Conservation (phyloP, 768 basidiomycete species). For the Leucocoprinus leucothites region DNA sequence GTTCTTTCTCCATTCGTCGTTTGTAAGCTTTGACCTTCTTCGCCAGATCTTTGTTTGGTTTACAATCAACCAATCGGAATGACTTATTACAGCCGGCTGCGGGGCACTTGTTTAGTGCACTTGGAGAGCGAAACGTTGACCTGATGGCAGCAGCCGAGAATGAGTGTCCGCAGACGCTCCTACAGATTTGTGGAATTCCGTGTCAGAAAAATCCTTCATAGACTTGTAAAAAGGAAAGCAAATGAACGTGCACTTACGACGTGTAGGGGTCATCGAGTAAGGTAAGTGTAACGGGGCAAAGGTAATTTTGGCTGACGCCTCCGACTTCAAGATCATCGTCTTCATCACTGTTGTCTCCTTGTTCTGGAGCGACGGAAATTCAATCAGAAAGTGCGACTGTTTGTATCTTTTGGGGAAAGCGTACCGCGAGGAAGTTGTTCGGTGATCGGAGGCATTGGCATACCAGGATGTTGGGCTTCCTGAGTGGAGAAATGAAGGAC, state of each 20-base stretch:
- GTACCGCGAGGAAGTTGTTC: constrained; percentile 70
- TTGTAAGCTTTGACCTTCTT: constrained; percentile 58
- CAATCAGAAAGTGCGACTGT: not conserved
- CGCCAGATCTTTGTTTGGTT: constrained; percentile 53
- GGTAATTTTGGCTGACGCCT: constrained; percentile 78
- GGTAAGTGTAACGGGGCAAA: constrained; percentile 76
- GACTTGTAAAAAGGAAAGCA: not conserved
- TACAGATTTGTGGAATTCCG: constrained; percentile 25
- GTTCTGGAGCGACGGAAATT: constrained; percentile 45
- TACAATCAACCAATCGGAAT: constrained; percentile 49
- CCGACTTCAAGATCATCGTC: constrained; percentile 91
- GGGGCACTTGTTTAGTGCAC: constrained; percentile 51
- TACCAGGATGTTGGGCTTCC: constrained; percentile 66
- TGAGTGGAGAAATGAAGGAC: constrained; percentile 22
- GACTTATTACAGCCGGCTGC: constrained; percentile 66
- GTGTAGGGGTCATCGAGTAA: constrained; percentile 72
- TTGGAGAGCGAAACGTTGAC: constrained; percentile 48
- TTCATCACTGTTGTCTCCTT: constrained; percentile 75
- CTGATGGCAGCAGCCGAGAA: constrained; percentile 73
- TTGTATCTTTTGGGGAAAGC: constrained; percentile 4
- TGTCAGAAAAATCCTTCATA: constrained; percentile 6
- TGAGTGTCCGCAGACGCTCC: constrained; percentile 73
- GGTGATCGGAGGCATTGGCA: constrained; percentile 73
- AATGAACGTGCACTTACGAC: constrained; percentile 52
- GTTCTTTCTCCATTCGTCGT: constrained; percentile 48